These are phyloP conservation scores for Fusarium camptoceras DNA, from an alignment of 2,329 filamentous ascomycete species.

Conservation along the genomic window DNA sequence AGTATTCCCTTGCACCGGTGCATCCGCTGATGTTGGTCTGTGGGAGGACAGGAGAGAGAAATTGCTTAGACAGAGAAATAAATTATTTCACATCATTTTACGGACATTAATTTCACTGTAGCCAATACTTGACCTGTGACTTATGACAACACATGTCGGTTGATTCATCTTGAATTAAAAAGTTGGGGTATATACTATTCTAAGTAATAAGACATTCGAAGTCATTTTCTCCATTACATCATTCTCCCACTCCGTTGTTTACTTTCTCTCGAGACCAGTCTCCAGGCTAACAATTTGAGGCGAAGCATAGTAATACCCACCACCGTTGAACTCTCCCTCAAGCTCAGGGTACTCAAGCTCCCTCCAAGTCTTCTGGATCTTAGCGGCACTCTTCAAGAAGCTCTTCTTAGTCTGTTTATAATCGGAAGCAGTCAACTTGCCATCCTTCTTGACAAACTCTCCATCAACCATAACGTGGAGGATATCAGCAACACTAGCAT, in stretches of 20 bases:
- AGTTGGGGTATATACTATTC: neutral
- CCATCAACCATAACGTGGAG: constrained; percentile 60
- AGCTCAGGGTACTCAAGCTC: constrained; percentile 46
- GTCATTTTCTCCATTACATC: too few species aligned
- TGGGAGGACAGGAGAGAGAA: too few species aligned
- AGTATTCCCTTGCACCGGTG: rapidly evolving
- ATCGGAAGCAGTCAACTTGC: constrained; percentile 49
- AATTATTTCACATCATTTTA: too few species aligned
- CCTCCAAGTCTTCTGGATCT: constrained; percentile 46
- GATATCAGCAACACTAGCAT: constrained; percentile 65
- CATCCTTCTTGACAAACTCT: constrained; percentile 55
- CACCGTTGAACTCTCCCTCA: constrained; percentile 39
- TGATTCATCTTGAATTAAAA: neutral
- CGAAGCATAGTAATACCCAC: constrained; percentile 6
- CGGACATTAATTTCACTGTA: too few species aligned
- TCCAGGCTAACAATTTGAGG: constrained; percentile 2
- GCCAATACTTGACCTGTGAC: too few species aligned
- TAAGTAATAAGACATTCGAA: neutral
- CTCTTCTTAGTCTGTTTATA: constrained; percentile 48
- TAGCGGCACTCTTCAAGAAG: constrained; percentile 52
- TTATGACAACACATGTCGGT: too few species aligned
- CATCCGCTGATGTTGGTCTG: too few species aligned
- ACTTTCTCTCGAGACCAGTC: neutral
- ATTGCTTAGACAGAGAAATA: too few species aligned
- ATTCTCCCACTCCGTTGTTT: too few species aligned